These are phyloP conservation scores for Rubroshorea leprosula DNA, from an alignment of 345 rosid species.

Conservation along the genomic window DNA sequence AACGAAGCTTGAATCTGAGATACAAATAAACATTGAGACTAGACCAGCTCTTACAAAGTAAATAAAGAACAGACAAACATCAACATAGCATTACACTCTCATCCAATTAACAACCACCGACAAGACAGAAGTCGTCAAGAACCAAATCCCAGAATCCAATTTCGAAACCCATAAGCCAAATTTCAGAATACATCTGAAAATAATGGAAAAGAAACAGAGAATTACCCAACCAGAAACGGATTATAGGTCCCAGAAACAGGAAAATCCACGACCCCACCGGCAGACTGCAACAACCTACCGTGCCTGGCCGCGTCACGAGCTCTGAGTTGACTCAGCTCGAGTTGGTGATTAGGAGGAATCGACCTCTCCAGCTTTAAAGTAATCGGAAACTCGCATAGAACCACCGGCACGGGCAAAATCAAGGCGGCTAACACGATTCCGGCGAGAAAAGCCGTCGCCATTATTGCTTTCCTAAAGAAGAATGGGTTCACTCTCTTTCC, in stretches of 20 bases:
- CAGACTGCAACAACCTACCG: slow-evolving; percentile 68
- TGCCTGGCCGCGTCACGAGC: slow-evolving; percentile 68
- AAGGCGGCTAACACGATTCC: slow-evolving; percentile 4
- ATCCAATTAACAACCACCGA: slow-evolving; percentile 5
- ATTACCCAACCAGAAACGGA: slow-evolving; percentile 86
- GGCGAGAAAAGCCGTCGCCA: slow-evolving; percentile 17
- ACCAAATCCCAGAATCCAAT: slow-evolving; percentile 1
- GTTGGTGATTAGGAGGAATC: slow-evolving; percentile 37
- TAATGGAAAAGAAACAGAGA: neutral
- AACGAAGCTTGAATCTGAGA: slow-evolving; percentile 2
- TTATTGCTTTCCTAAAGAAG: neutral
- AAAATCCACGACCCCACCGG: slow-evolving; percentile 66
- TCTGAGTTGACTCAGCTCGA: slow-evolving; percentile 52
- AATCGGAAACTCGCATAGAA: slow-evolving; percentile 46
- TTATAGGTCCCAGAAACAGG: slow-evolving; percentile 72
- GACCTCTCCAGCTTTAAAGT: slow-evolving; percentile 52
- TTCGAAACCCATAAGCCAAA: slow-evolving; percentile 9
- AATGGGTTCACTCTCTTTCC: neutral
- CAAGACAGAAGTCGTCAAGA: neutral
- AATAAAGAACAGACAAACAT: neutral
- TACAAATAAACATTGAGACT: neutral
- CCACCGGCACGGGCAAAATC: slow-evolving; percentile 21
- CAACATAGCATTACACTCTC: neutral
- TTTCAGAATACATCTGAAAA: neutral
- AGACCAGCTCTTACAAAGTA: slow-evolving; percentile 6